Evolutionary conservation across 257 asterid species (phyloP).

Genomic region (Solanum neorickii): DNA sequence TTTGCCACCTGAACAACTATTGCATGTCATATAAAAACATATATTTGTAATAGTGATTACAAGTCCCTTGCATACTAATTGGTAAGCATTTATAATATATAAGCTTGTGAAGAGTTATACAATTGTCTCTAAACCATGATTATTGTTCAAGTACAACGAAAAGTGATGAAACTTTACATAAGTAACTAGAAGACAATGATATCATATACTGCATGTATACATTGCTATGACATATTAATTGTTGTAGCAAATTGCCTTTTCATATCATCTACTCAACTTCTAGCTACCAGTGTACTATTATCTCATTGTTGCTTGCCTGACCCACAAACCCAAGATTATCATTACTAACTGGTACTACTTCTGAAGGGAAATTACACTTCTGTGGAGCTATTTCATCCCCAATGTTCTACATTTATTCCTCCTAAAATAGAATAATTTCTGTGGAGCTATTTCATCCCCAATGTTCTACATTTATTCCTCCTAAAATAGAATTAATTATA

Average conservation of each 20-base stretch:
- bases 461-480: not conserved
- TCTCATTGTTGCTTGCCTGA: not conserved
- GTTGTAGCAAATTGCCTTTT: not conserved
- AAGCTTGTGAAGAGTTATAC: not conserved
- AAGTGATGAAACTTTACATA: not conserved
- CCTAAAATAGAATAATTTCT: not conserved
- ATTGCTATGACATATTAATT: not conserved
- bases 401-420: not conserved
- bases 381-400: not conserved
- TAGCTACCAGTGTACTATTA: not conserved
- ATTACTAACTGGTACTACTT: not conserved
- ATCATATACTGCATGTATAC: not conserved
- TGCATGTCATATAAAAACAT: not conserved
- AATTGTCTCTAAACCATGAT: not conserved
- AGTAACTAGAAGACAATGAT: not conserved
- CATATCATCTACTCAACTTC: not conserved
- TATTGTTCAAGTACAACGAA: not conserved
- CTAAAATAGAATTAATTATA: not conserved
- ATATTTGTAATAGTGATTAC: not conserved
- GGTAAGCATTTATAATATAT: not conserved
- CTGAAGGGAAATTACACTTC: not conserved
- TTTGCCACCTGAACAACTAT: not conserved
- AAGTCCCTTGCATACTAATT: not conserved
- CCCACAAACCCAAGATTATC: not conserved
- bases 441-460: not conserved